A percentile compares a stretch with the other conserved stretches of the same genome.
phyloP scores from a whole-genome alignment of 768 basidiomycete genomes.

The Boletus reticuloceps region DNA sequence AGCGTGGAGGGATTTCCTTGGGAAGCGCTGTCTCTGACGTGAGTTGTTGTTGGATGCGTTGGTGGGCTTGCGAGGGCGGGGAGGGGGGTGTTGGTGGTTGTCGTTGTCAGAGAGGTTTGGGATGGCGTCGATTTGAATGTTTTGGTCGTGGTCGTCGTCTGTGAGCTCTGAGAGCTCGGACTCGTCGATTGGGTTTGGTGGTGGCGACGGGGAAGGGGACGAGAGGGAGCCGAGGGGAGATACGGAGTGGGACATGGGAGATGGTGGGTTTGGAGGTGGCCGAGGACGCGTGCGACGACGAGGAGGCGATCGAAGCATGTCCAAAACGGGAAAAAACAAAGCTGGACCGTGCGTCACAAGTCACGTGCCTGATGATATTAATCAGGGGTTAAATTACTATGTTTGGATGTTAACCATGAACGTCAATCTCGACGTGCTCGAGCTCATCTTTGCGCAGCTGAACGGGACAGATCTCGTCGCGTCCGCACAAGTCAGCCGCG shows the following conservation, averaged over 20 bases:
- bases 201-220: conserved; percentile 65
- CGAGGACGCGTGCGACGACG: conserved; percentile 21
- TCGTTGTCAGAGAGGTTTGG: conserved; percentile 27
- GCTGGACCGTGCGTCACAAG: conserved; percentile 20
- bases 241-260: conserved; percentile 24
- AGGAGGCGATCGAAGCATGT: conserved; percentile 18
- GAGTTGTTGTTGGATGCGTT: neutral
- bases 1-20: conserved; percentile 5
- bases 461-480: conserved; percentile 53
- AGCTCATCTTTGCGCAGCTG: conserved; percentile 59
- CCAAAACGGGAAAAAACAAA: conserved; percentile 15
- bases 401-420: conserved; percentile 43
- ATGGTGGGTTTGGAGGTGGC: conserved; percentile 1
- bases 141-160: conserved; percentile 68
- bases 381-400: conserved; percentile 6
- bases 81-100: conserved; percentile 14
- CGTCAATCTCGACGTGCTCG: conserved; percentile 70
- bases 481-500: conserved; percentile 60
- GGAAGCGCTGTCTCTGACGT: conserved; percentile 11
- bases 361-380: conserved; percentile 12
- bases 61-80: conserved; percentile 14
- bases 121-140: conserved; percentile 25
- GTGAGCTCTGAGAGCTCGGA: conserved; percentile 84
- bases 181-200: conserved; percentile 42
- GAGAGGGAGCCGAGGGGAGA: conserved; percentile 58